Percentiles rank a stretch among this genome's conserved stretches.
Conservation (phyloP, 768 basidiomycete genomes). For the Podaxis sp. region DNA sequence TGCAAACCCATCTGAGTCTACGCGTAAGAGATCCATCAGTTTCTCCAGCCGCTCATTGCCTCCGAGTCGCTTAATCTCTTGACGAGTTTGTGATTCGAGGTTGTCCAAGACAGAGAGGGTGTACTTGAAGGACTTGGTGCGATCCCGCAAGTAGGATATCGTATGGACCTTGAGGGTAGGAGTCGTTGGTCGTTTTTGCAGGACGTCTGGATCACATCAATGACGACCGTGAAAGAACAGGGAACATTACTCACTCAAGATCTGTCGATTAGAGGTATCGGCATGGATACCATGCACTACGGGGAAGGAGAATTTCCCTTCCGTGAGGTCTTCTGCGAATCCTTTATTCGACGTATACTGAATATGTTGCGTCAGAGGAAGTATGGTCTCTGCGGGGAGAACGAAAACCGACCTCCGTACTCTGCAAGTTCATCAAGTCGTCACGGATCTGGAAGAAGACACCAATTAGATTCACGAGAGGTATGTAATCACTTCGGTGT, state of each 20-base stretch:
- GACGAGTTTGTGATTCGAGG: slow-evolving; percentile 62
- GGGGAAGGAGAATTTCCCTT: slow-evolving; percentile 98
- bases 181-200: slow-evolving; percentile 83
- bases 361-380: neutral
- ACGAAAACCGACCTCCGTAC: slow-evolving; percentile 57
- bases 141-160: slow-evolving; percentile 70
- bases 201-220: slow-evolving; percentile 53
- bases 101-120: slow-evolving; percentile 64
- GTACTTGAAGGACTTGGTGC: slow-evolving; percentile 86
- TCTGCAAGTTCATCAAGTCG: slow-evolving; percentile 94
- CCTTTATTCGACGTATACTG: slow-evolving; percentile 85
- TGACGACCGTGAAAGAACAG: neutral
- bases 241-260: slow-evolving; percentile 64
- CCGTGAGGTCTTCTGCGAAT: slow-evolving; percentile 90
- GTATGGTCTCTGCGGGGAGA: neutral
- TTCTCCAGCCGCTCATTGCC: slow-evolving; percentile 65
- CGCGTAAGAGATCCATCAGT: slow-evolving; percentile 50
- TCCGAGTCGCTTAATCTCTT: slow-evolving; percentile 69
- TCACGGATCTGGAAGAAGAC: slow-evolving; percentile 97
- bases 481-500: slow-evolving; percentile 72
- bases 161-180: slow-evolving; percentile 77
- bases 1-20: slow-evolving; percentile 22
- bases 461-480: slow-evolving; percentile 89
- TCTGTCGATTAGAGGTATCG: slow-evolving; percentile 68
- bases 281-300: slow-evolving; percentile 86